phyloP scores from a whole-genome alignment of 208 protist species.

The Tetramitus jugosus region DNA sequence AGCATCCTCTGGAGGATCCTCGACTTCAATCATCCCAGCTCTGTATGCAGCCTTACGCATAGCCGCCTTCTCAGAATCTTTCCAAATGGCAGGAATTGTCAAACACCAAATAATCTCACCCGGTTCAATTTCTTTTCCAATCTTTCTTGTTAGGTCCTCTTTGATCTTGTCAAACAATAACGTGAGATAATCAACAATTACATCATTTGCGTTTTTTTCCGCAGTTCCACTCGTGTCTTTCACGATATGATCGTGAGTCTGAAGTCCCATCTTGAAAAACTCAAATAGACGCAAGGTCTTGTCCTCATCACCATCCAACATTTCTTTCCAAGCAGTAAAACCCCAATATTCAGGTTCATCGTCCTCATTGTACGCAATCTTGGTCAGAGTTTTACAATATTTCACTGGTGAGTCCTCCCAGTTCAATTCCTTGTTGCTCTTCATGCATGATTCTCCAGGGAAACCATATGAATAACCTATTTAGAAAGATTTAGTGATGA shows the following conservation, averaged over 20 bases:
- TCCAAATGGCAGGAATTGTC: background rate
- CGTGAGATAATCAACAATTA: background rate
- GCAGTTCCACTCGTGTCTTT: background rate
- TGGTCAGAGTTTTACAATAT: background rate
- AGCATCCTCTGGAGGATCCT: background rate
- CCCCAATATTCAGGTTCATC: background rate
- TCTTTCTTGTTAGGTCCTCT: too few species aligned
- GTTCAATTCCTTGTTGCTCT: background rate
- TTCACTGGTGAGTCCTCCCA: background rate
- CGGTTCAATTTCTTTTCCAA: too few species aligned
- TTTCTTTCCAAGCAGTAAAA: background rate
- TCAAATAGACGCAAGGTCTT: background rate
- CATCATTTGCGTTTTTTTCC: background rate
- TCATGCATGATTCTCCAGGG: too few species aligned
- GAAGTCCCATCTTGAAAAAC: background rate
- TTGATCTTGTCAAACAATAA: slow-evolving; percentile 4
- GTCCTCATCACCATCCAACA: background rate
- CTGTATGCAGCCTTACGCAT: background rate
- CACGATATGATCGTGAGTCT: background rate
- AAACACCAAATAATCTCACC: too few species aligned
- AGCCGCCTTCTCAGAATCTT: background rate
- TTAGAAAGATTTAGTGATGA: too few species aligned
- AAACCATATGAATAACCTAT: too few species aligned
- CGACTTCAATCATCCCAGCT: background rate
- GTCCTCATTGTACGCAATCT: background rate